phyloP scores from a whole-genome alignment of 352 stramenopile genomes.

The Phytophthora pistaciae region DNA sequence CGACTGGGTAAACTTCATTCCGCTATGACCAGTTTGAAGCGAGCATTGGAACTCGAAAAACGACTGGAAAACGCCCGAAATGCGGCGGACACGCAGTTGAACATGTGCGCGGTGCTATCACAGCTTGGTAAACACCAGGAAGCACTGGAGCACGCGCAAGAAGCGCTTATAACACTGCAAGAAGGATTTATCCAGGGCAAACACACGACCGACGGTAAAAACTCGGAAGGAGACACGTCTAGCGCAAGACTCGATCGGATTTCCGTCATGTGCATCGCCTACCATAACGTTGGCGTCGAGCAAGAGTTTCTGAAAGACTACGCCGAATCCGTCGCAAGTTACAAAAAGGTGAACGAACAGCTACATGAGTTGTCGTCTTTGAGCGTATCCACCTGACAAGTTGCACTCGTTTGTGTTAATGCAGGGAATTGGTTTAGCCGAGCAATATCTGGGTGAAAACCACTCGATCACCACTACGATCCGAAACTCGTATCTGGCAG shows the following conservation, averaged over 20 bases:
- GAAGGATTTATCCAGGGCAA: constrained; percentile 83
- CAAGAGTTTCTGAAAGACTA: constrained; percentile 95
- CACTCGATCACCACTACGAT: constrained; percentile 92
- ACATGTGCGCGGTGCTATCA: constrained; percentile 93
- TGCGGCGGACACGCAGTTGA: constrained; percentile 94
- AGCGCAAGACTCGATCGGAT: constrained; percentile 73
- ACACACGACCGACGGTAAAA: constrained; percentile 4
- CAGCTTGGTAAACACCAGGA: constrained; percentile 88
- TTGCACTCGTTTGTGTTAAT: neutral
- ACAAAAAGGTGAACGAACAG: constrained; percentile 71
- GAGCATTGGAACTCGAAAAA: constrained; percentile 90
- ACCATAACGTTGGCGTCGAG: constrained; percentile 96
- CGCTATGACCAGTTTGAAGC: constrained; percentile 92
- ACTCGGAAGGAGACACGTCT: constrained; percentile 6
- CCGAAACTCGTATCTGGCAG: constrained; percentile 90
- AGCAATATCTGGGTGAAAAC: constrained; percentile 89
- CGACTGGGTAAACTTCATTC: constrained; percentile 89
- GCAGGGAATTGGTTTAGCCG: constrained; percentile 86
- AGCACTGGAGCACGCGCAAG: constrained; percentile 90
- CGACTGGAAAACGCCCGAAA: constrained; percentile 75
- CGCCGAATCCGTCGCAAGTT: constrained; percentile 84
- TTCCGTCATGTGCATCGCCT: constrained; percentile 94
- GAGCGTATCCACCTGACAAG: neutral
- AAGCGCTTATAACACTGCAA: constrained; percentile 90
- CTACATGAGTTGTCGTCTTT: neutral